Base-by-base conservation (phyloP, 2,329 filamentous ascomycete species). In the Harringtonia aguacate region DNA sequence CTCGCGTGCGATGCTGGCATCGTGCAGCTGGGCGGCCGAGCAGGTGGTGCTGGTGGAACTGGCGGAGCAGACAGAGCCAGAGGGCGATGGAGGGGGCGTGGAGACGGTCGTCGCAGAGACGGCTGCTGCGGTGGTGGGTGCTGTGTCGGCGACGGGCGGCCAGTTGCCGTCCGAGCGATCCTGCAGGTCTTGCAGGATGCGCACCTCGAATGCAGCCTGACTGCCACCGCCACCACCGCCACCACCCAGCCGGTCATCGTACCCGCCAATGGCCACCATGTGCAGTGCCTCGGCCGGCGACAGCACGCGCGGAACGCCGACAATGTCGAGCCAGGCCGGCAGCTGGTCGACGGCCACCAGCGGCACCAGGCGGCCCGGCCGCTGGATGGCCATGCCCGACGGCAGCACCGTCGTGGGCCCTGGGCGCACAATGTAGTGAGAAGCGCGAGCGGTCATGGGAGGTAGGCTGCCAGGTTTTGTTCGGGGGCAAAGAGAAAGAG, bases 291-390 rank as follows among this genome's bases (percentile, higher is more conserved):
- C 59, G 30, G 63, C 58, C 7, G 58, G 48, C 4, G 49, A 51
- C 13, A 73, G 56, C 41, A 61, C 51, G 7, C 68, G 66, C 4
- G 71, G 68, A 4, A 70, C 58, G 21, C 64, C 67, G 29, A 60
- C 46, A 12, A 72, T 53, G 6, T 66, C 57, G 4, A 74, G 48
- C 60, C 67, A 68, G 2, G 58, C 54, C 0, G 72, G 72, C 0
- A 77, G 63, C 47, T 75, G 62, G 53, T 77, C 73, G 13, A 67
- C 55, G 0, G 73, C 64, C n/a, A 77, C 61, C n/a, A 77, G 63
- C 8, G 73, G 74, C 1, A 77, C 70, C 4, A 71, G 61, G 8
- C 57, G 55, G 4, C 60, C 62, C 0, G 58, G 60, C 3, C 39
- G 36, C 9, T 39, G 52, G 14, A 51, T 50, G 8, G 53, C 40